phyloP scores from a whole-genome alignment of 1,284 basidiomycete genomes.

The Marasmius oreades region DNA sequence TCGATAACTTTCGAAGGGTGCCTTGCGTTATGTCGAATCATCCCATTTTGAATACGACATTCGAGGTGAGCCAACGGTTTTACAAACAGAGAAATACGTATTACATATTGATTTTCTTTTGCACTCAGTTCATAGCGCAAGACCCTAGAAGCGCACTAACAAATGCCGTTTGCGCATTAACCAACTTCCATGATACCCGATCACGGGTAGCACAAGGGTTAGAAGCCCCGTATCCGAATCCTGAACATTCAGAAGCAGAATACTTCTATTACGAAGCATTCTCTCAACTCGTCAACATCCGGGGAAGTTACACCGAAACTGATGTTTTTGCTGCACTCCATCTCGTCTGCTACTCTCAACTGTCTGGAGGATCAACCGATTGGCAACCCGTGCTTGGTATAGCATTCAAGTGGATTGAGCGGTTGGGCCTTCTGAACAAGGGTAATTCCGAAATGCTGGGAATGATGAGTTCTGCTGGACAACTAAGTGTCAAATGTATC shows the following conservation, averaged over 20 bases:
- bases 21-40: slow-evolving; percentile 58
- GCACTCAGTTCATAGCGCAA: slow-evolving; percentile 53
- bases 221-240: slow-evolving; percentile 48
- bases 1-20: slow-evolving; percentile 57
- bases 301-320: slow-evolving; percentile 52
- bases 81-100: too few species aligned
- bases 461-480: slow-evolving; percentile 46
- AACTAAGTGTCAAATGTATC: slow-evolving; percentile 64
- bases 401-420: slow-evolving; percentile 68
- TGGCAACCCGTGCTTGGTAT: slow-evolving; percentile 66
- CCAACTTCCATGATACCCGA: slow-evolving; percentile 63
- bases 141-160: slow-evolving; percentile 67
- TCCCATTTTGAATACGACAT: slow-evolving; percentile 53
- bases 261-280: slow-evolving; percentile 67
- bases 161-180: slow-evolving; percentile 68
- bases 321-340: slow-evolving; percentile 75
- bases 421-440: slow-evolving; percentile 55
- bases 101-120: neutral
- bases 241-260: slow-evolving; percentile 55
- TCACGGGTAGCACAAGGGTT: slow-evolving; percentile 57
- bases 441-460: slow-evolving; percentile 60
- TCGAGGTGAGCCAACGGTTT: slow-evolving; percentile 40
- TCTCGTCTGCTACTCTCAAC: slow-evolving; percentile 64
- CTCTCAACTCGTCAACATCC: slow-evolving; percentile 46
- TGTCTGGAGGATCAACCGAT: slow-evolving; percentile 59